Conservation (phyloP, 2,329 filamentous ascomycete species). For the Neospermospora avenae region DNA sequence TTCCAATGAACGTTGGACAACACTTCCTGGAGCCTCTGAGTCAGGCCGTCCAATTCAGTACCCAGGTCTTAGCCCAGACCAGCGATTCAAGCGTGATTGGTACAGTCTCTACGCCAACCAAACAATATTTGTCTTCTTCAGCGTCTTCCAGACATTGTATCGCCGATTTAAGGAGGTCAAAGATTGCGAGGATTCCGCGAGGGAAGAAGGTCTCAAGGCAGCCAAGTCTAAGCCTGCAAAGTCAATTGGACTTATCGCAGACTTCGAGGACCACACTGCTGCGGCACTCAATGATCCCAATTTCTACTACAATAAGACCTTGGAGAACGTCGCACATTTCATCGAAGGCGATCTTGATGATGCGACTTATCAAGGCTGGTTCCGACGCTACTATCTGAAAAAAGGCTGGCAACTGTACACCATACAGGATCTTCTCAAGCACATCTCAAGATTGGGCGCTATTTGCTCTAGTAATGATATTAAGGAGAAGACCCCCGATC, state of each 20-base stretch:
- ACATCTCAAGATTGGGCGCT: slow-evolving; percentile 75
- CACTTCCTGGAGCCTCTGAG: slow-evolving; percentile 51
- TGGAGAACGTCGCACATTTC: slow-evolving; percentile 82
- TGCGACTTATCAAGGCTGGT: slow-evolving; percentile 79
- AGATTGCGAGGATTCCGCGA: slow-evolving; percentile 68
- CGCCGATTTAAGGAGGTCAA: slow-evolving; percentile 81
- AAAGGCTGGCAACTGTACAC: slow-evolving; percentile 93
- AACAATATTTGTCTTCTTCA: slow-evolving; percentile 91
- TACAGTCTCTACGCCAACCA: slow-evolving; percentile 93
- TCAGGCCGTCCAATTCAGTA: slow-evolving; percentile 46
- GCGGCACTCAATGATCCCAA: slow-evolving; percentile 54
- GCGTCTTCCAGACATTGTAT: slow-evolving; percentile 89
- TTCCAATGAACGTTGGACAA: slow-evolving; percentile 63
- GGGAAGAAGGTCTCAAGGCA: slow-evolving; percentile 69
- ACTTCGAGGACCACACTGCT: slow-evolving; percentile 69
- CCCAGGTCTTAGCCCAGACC: slow-evolving; percentile 69
- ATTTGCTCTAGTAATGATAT: slow-evolving; percentile 81
- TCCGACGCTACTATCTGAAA: slow-evolving; percentile 87
- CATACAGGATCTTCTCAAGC: slow-evolving; percentile 81
- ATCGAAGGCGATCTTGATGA: slow-evolving; percentile 81
- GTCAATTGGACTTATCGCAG: slow-evolving; percentile 79
- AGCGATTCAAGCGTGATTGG: slow-evolving; percentile 73
- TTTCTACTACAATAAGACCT: slow-evolving; percentile 80
- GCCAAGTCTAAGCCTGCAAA: slow-evolving; percentile 76
- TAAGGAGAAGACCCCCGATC: slow-evolving; percentile 91